These are phyloP conservation scores for barley (Hordeum vulgare) DNA, from an alignment of 176 grass and related monocot species.

Conservation along the genomic window MorexV3_pseudomolecules_assembly NC_058521.1:23194420-23194919, in stretches of 20 bases:
- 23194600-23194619: conserved; percentile 4
- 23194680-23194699: neutral
- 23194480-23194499: neutral
- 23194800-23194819: neutral
- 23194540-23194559: neutral
- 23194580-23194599: neutral
- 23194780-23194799: conserved; percentile 26
- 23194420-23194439: conserved; percentile 80
- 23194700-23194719: conserved; percentile 36
- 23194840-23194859: no score
- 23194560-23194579: neutral
- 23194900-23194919: no score
- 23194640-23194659: neutral
- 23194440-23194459: conserved; percentile 45
- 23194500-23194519: neutral
- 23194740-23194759: conserved; percentile 99
- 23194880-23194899: no score
- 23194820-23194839: neutral
- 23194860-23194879: no score
- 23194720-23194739: conserved; percentile 99
- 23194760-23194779: conserved; percentile 99
- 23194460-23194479: conserved; percentile 5
- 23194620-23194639: neutral
- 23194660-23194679: conserved; percentile 4
- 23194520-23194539: neutral